Percentiles rank a stretch among this genome's conserved stretches.
These are phyloP conservation scores for Blastobotrys robertii DNA, from an alignment of 805 yeast species.

Conservation along the genomic window DNA sequence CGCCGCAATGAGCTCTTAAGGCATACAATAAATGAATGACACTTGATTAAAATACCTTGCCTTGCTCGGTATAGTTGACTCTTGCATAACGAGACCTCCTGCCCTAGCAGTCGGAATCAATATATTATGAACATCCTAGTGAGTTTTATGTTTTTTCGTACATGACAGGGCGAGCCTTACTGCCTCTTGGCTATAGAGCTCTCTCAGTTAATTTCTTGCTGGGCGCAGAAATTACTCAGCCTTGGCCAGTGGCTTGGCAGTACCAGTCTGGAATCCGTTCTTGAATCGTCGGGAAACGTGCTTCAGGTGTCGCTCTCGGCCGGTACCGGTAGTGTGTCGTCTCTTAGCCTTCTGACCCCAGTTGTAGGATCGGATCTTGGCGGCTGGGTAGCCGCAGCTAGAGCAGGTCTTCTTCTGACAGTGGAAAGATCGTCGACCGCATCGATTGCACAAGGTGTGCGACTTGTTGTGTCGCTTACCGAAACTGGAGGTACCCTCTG, in stretches of 20 bases:
- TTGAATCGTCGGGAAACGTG: constrained; percentile 96
- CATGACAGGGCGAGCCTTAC: too few species aligned
- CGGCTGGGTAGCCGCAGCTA: constrained; percentile 99
- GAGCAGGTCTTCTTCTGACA: constrained; percentile 98
- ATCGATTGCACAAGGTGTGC: constrained; percentile 93
- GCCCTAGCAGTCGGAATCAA: too few species aligned
- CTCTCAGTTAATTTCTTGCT: too few species aligned
- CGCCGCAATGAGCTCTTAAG: constrained; percentile 43
- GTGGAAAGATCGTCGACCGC: constrained; percentile 99
- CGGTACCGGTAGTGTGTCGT: constrained; percentile 99
- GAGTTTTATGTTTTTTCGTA: too few species aligned
- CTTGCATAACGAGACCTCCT: not conserved
- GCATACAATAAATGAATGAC: not conserved
- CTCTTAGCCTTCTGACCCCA: constrained; percentile 99
- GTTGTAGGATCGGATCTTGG: constrained; percentile 87
- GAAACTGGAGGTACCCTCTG: constrained; percentile 97
- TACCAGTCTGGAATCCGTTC: constrained; percentile 96
- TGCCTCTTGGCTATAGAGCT: too few species aligned
- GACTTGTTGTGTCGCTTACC: constrained; percentile 99
- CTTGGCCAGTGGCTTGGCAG: constrained; percentile 36
- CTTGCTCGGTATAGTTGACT: too few species aligned
- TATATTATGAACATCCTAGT: too few species aligned
- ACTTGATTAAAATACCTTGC: too few species aligned
- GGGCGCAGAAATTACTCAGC: too few species aligned
- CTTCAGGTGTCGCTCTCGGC: constrained; percentile 98